Percentiles rank a stretch among this genome's conserved stretches.
phyloP scores from a whole-genome alignment of 768 basidiomycete genomes.

The Dentipellis fragilis region DNA sequence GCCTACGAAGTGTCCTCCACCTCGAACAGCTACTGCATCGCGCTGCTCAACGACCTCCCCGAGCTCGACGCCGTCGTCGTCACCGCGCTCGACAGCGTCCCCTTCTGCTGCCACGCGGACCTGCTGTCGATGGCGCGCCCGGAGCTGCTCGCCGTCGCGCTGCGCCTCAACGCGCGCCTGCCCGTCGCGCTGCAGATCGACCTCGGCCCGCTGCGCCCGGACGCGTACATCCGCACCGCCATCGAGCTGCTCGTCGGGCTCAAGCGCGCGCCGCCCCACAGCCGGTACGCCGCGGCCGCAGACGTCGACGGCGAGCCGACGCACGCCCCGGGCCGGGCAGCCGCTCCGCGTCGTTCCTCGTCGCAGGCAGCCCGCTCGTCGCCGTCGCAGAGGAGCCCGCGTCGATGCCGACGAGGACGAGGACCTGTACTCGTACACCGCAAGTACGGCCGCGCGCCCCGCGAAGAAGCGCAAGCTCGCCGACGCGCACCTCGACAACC shows the following conservation, averaged over 20 bases:
- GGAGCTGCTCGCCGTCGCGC: slow-evolving; percentile 44
- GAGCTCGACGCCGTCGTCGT: slow-evolving; percentile 50
- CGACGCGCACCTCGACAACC: slow-evolving; percentile 1
- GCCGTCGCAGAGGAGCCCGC: neutral
- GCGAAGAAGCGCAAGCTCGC: slow-evolving; percentile 1
- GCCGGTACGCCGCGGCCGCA: slow-evolving; percentile 5
- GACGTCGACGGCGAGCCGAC: neutral
- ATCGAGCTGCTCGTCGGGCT: slow-evolving; percentile 60
- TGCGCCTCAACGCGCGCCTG: slow-evolving; percentile 43
- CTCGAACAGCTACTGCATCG: slow-evolving; percentile 27
- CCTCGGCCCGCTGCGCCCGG: slow-evolving; percentile 26
- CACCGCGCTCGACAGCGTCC: slow-evolving; percentile 45
- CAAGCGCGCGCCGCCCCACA: slow-evolving; percentile 13
- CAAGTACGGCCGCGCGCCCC: neutral
- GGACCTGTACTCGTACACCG: neutral
- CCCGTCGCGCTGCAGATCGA: slow-evolving; percentile 44
- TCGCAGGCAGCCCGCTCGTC: neutral
- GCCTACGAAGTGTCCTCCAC: neutral
- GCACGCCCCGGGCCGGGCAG: neutral
- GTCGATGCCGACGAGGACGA: neutral
- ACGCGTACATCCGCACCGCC: slow-evolving; percentile 36
- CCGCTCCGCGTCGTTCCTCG: neutral
- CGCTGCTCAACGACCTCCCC: slow-evolving; percentile 48
- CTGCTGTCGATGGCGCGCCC: slow-evolving; percentile 50
- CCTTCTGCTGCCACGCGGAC: slow-evolving; percentile 72